These are phyloP conservation scores for Flaveria floridana DNA, from an alignment of 140 eudicot species.

Conservation along the genomic window DNA sequence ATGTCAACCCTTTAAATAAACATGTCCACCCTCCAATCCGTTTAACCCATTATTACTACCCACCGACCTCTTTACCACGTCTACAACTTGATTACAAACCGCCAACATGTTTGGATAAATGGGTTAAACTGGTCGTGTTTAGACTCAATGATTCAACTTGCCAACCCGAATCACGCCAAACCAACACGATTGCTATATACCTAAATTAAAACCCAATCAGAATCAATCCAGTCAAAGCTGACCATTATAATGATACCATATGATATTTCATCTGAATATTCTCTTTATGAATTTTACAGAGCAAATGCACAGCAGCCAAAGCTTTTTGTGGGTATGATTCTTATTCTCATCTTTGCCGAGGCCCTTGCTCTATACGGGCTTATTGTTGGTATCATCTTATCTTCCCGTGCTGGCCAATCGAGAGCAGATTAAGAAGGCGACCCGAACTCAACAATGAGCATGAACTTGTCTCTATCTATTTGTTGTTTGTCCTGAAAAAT, in stretches of 20 bases:
- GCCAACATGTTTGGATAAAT: too few species aligned
- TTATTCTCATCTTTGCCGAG: conserved; percentile 64
- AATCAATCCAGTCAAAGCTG: neutral
- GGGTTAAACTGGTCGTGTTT: neutral
- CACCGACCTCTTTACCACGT: too few species aligned
- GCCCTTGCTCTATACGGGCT: conserved; percentile 70
- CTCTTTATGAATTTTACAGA: conserved; percentile 37
- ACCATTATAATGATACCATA: neutral
- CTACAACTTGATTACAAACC: neutral
- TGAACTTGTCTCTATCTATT: conserved; percentile 25
- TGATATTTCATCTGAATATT: neutral
- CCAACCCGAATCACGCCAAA: neutral
- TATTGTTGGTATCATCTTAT: conserved; percentile 72
- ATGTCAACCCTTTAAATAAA: neutral
- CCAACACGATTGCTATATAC: neutral
- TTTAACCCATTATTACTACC: neutral
- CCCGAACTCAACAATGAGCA: neutral
- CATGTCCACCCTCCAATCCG: too few species aligned
- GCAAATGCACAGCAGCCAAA: conserved; percentile 77
- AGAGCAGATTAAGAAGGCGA: conserved; percentile 55
- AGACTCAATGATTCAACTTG: neutral
- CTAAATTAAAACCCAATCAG: neutral
- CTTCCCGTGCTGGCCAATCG: conserved; percentile 79
- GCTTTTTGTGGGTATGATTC: conserved; percentile 77
- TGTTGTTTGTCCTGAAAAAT: conserved; percentile 28